These are phyloP conservation scores for Trichoderma reesei DNA, from an alignment of 495 filamentous ascomycete genomes.

Conservation along the genomic window DNA sequence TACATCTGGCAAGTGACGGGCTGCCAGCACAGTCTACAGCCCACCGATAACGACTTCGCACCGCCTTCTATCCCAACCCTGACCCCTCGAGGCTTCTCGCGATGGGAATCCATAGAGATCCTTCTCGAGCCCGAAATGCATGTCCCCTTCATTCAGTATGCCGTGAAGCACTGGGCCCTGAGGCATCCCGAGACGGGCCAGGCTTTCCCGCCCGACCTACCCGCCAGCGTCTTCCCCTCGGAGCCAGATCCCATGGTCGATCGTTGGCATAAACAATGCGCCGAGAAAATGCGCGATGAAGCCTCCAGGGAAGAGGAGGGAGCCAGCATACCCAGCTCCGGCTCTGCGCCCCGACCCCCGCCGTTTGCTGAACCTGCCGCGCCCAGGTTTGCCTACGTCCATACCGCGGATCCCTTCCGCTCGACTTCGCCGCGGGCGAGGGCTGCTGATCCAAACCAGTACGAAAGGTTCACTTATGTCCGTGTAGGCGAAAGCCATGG, in stretches of 20 bases:
- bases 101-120: slow-evolving; percentile 90
- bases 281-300: slow-evolving; percentile 40
- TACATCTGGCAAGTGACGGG: slow-evolving; percentile 88
- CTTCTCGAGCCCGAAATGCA: slow-evolving; percentile 84
- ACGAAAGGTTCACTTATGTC: slow-evolving; percentile 14
- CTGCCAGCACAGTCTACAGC: slow-evolving; percentile 67
- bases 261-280: slow-evolving; percentile 71
- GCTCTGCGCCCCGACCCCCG: background rate
- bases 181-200: slow-evolving; percentile 58
- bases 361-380: slow-evolving; percentile 13
- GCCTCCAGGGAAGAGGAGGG: slow-evolving; percentile 29
- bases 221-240: slow-evolving; percentile 63
- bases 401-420: background rate
- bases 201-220: slow-evolving; percentile 69
- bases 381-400: slow-evolving; percentile 12
- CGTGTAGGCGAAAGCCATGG: slow-evolving; percentile 19
- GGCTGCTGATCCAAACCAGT: slow-evolving; percentile 5
- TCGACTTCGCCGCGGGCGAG: background rate
- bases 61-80: slow-evolving; percentile 73
- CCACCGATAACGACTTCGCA: slow-evolving; percentile 58
- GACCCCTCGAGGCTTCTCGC: slow-evolving; percentile 72
- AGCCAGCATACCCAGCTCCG: slow-evolving; percentile 14
- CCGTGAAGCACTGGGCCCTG: slow-evolving; percentile 67
- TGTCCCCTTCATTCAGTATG: slow-evolving; percentile 70
- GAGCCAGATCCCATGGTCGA: slow-evolving; percentile 68